A percentile compares a stretch with the other conserved stretches of the same genome.
Conservation (phyloP, 164 flowering plant genomes). For the Vitis labrusca region DNA sequence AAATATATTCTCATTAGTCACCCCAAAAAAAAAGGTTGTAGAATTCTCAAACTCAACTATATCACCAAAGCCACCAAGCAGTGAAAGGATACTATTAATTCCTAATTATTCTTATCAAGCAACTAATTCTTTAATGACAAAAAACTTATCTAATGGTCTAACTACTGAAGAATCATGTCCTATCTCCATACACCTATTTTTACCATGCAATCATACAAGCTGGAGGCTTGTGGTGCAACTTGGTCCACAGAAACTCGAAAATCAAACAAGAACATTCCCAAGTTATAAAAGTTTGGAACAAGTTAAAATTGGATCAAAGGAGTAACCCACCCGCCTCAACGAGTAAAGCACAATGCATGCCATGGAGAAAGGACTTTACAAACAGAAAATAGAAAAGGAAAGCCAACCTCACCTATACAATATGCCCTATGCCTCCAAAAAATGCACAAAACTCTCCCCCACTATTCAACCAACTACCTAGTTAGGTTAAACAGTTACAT, state of each 20-base stretch:
- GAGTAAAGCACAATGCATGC: not conserved
- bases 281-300: not conserved
- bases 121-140: no score
- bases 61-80: not conserved
- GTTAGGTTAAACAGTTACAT: no score
- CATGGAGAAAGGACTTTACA: not conserved
- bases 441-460: no score
- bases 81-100: not conserved
- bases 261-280: not conserved
- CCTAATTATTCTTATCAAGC: not conserved
- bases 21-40: not conserved
- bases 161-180: no score
- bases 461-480: no score
- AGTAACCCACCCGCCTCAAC: not conserved
- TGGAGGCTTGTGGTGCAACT: not conserved
- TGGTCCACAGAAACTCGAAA: not conserved
- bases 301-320: not conserved
- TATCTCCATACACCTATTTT: no score
- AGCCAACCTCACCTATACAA: not conserved
- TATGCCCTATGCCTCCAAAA: not conserved
- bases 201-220: no score
- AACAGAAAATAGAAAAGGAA: not conserved
- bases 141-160: no score
- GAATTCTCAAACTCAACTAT: not conserved
- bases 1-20: no score